Evolutionary conservation across 768 basidiomycete species (phyloP), one percentile per base, ranked within the genome.

Genomic region (Hygrophorus russula): DNA sequence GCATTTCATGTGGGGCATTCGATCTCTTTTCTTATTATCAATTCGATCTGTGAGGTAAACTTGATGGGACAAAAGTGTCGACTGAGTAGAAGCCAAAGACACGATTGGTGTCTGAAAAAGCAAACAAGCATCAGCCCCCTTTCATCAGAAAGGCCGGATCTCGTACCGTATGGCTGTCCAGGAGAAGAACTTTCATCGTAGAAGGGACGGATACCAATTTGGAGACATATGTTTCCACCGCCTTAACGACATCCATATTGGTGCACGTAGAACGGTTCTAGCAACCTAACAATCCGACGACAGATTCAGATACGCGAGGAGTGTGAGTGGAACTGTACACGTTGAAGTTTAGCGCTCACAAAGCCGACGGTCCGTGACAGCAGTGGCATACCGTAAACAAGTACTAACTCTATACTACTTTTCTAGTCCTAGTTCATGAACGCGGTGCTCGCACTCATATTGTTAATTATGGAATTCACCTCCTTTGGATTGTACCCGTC

Each of bases 1-100:
- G 57, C 96, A 98, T 64, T 93, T 94, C 76, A 99, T 85, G 58
- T 99, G 94, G 10, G 88, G 78, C 78, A 97, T 90, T 18, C 88
- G 68, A 57, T 94, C 92, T 48, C 90, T 78, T 49, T 80, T 79
- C 60, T 68, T 80, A 69, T 98, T 98, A 69, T 98, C 96, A 56
- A 99, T 89, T 44, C 92, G 76, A 66, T 99, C 96, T 3, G 94
- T 99, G 42, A 99, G 75, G 64, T 99, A 99, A 34, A 98, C 89
- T 58, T 99, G 93, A 52, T 98, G 91, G 2, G 92, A 82, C 34
- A 99, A 70, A 20, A 99, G 71, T 7, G 81, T 83, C 2, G 92
- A 91, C 58, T 98, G 96, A 0, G 96, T 98, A 1, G 89, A 82
- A 2, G 93, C 87, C 13, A 97, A 71, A 3, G 93, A 97, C 5